Evolutionary conservation across 441 rosid genomes (phyloP).

Genomic region (Biscutella auriculata): DNA sequence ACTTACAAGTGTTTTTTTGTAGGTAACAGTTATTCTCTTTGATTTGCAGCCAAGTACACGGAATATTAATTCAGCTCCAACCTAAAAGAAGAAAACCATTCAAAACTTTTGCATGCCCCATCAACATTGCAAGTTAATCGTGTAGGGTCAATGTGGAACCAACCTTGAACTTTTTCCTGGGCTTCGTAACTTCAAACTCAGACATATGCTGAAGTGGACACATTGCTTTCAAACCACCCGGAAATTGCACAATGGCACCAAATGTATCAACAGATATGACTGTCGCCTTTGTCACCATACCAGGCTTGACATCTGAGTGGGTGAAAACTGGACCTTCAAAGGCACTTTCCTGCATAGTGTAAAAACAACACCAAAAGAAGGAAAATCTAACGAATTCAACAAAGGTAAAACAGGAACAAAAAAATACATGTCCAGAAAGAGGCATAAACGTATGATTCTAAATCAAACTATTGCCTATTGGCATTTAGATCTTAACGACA

Average conservation of each 20-base stretch:
- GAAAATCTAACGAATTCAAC: constrained; percentile 2
- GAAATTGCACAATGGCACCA: constrained; percentile 95
- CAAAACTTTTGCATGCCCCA: constrained; percentile 7
- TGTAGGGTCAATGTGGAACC: constrained; percentile 1
- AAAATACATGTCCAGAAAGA: not conserved
- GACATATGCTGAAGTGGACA: constrained; percentile 97
- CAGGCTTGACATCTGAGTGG: constrained; percentile 96
- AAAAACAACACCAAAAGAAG: constrained; percentile 8
- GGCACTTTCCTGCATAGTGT: constrained; percentile 68
- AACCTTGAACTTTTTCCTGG: constrained; percentile 87
- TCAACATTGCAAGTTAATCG: not conserved
- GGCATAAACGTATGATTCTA: not conserved
- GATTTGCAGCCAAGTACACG: constrained; percentile 98
- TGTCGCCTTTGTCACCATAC: constrained; percentile 86
- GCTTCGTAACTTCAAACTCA: constrained; percentile 83
- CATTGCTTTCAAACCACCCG: constrained; percentile 95
- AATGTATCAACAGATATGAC: constrained; percentile 63
- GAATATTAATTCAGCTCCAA: constrained; percentile 77
- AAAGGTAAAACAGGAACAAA: not conserved
- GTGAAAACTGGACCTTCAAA: constrained; percentile 85
- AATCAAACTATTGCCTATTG: constrained; percentile 3
- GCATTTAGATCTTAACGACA: constrained; percentile 4
- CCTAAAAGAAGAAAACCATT: constrained; percentile 35
- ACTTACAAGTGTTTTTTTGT: constrained; percentile 92
- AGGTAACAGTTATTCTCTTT: constrained; percentile 91